Percentiles rank a stretch among this genome's conserved stretches.
These are phyloP conservation scores for Cordyceps sp. DNA, from an alignment of 2,329 filamentous ascomycete genomes.

Conservation along the genomic window DNA sequence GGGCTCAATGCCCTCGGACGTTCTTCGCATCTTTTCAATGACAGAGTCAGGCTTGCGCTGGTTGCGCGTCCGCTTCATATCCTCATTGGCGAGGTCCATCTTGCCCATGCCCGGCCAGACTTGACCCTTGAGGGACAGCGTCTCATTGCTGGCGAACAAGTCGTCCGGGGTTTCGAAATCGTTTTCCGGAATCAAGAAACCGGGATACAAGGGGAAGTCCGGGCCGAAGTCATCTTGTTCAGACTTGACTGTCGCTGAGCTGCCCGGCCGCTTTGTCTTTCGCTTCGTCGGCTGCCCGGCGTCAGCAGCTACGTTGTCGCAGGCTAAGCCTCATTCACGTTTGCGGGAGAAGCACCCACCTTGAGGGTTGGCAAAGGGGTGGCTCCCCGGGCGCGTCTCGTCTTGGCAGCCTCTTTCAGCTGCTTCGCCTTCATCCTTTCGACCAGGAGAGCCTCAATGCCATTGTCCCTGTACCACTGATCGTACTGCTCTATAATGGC, in stretches of 20 bases:
- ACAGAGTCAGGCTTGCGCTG: conserved; percentile 63
- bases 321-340: no score
- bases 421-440: conserved; percentile 67
- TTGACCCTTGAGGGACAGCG: conserved; percentile 46
- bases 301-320: neutral
- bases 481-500: conserved; percentile 52
- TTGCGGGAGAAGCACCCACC: conserved; percentile 5
- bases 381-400: conserved; percentile 20
- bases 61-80: conserved; percentile 59
- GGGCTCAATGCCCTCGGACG: conserved; percentile 46
- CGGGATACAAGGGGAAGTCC: conserved; percentile 12
- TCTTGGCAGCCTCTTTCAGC: conserved; percentile 42
- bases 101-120: conserved; percentile 63
- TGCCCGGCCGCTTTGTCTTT: conserved; percentile 10
- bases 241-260: conserved; percentile 9
- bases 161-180: conserved; percentile 14
- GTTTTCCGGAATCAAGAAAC: conserved; percentile 11
- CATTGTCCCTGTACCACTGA: conserved; percentile 58
- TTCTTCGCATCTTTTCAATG: conserved; percentile 46
- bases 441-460: conserved; percentile 56
- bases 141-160: conserved; percentile 10
- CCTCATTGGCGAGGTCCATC: conserved; percentile 63
- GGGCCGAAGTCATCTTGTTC: conserved; percentile 11
- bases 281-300: conserved; percentile 11
- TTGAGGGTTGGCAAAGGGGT: conserved; percentile 7